phyloP scores from a whole-genome alignment of 2,329 filamentous ascomycete genomes.

The Cucurbitaria berberidis region DNA sequence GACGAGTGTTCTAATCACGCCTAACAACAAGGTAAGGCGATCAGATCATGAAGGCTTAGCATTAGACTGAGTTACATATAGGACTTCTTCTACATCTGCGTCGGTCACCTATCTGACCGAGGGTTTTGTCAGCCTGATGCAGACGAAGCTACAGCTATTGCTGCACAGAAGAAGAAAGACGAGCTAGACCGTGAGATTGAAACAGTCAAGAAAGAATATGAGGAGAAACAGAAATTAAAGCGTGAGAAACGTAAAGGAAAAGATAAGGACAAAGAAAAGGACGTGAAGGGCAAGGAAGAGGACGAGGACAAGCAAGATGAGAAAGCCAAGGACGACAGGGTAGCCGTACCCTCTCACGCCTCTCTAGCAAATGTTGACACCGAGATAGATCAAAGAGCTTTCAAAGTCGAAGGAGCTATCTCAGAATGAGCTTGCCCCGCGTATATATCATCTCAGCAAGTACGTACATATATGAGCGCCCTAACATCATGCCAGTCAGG shows the following conservation, averaged over 20 bases:
- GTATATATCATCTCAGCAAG: conserved; percentile 85
- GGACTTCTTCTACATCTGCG: conserved; percentile 94
- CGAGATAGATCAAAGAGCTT: conserved; percentile 53
- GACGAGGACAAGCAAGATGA: conserved; percentile 69
- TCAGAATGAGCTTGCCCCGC: conserved; percentile 69
- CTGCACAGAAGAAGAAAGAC: conserved; percentile 61
- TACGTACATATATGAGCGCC: conserved; percentile 45
- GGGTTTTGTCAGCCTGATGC: conserved; percentile 78
- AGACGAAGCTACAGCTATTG: conserved; percentile 66
- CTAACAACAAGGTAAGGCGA: conserved; percentile 77
- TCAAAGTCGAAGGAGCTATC: conserved; percentile 55
- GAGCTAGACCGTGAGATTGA: conserved; percentile 58
- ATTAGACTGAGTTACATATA: conserved; percentile 35
- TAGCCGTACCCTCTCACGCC: conserved; percentile 27
- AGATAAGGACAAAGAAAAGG: conserved; percentile 67
- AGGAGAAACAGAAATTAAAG: conserved; percentile 65
- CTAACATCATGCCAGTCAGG: neutral
- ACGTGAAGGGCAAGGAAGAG: conserved; percentile 65
- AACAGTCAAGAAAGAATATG: conserved; percentile 57
- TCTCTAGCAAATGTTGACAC: conserved; percentile 8
- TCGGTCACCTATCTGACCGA: conserved; percentile 79
- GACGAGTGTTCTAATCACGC: conserved; percentile 84
- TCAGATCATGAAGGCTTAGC: neutral
- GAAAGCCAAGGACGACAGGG: conserved; percentile 66
- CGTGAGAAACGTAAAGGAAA: conserved; percentile 53